These are phyloP conservation scores for Phytophthora cryptogea DNA, from an alignment of 352 stramenopile genomes.

Conservation along the genomic window DNA sequence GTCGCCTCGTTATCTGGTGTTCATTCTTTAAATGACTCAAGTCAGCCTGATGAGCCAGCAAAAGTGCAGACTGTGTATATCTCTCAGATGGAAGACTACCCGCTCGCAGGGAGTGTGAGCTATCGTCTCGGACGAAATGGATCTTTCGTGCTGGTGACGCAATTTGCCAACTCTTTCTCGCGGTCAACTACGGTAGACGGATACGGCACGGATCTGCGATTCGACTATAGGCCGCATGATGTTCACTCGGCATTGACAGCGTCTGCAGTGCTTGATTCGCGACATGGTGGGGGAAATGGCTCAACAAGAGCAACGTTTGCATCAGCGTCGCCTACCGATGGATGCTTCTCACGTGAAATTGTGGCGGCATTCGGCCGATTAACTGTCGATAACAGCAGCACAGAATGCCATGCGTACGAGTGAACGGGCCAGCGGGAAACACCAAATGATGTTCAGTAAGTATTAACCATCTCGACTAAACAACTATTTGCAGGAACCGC, in stretches of 20 bases:
- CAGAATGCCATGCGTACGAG: conserved; percentile 16
- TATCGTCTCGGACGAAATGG: conserved; percentile 45
- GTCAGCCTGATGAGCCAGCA: conserved; percentile 1
- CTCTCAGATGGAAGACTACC: conserved; percentile 53
- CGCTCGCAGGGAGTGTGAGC: conserved; percentile 46
- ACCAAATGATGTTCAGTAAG: not conserved
- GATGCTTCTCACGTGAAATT: conserved; percentile 24
- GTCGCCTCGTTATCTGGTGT: conserved; percentile 26
- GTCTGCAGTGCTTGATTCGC: conserved; percentile 28
- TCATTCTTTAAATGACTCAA: conserved; percentile 3
- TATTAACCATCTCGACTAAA: not conserved
- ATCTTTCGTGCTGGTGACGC: conserved; percentile 48
- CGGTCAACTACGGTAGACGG: conserved; percentile 30
- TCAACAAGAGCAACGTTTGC: conserved; percentile 27
- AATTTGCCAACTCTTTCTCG: conserved; percentile 50
- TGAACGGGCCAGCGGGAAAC: conserved; percentile 1
- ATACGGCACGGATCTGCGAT: conserved; percentile 11
- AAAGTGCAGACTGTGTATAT: conserved; percentile 25
- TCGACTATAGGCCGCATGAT: conserved; percentile 20
- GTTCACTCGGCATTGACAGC: conserved; percentile 24
- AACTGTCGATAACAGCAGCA: conserved; percentile 23
- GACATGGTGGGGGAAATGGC: conserved; percentile 23
- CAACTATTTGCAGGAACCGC: not conserved
- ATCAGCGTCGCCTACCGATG: conserved; percentile 17
- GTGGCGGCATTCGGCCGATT: conserved; percentile 18